Conservation (phyloP, 208 protist genomes). For the Acanthamoeba divionensis region DNA sequence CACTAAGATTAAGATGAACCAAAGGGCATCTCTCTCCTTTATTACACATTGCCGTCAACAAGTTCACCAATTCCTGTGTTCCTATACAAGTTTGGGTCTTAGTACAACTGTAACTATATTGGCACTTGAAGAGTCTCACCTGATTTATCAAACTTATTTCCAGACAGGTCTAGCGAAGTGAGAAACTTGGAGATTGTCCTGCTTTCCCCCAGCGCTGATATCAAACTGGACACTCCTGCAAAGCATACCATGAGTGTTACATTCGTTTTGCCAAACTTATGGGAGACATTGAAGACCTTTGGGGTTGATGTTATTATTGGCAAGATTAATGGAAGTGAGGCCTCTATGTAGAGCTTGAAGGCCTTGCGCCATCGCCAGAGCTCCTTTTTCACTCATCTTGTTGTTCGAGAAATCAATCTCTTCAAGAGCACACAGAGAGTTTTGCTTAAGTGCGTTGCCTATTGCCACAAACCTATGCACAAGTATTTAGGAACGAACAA, state of each 20-base stretch:
- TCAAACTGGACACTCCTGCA: neutral
- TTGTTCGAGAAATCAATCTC: constrained; percentile 39
- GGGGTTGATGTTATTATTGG: constrained; percentile 33
- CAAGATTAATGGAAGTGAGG: neutral
- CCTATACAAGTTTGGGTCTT: neutral
- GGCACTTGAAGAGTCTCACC: neutral
- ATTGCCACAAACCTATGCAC: neutral
- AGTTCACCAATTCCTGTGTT: constrained; percentile 6
- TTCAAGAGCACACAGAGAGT: neutral
- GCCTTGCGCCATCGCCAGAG: neutral
- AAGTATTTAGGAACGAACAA: neutral
- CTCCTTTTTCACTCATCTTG: constrained; percentile 33
- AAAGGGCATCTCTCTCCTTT: neutral
- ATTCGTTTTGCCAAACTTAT: neutral
- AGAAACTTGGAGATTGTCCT: neutral
- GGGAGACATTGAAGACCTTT: neutral
- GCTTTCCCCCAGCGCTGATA: constrained; percentile 18
- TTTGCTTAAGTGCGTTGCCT: constrained; percentile 1
- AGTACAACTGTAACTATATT: neutral
- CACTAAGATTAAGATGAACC: neutral
- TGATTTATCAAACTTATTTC: constrained; percentile 12
- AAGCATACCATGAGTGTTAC: neutral
- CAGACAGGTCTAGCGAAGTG: constrained; percentile 17
- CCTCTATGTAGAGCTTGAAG: constrained; percentile 14
- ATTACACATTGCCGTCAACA: constrained; percentile 11